A percentile compares a stretch with the other conserved stretches of the same genome.
phyloP scores from a whole-genome alignment of 1,284 basidiomycete species.

The Tilletia walkeri region DNA sequence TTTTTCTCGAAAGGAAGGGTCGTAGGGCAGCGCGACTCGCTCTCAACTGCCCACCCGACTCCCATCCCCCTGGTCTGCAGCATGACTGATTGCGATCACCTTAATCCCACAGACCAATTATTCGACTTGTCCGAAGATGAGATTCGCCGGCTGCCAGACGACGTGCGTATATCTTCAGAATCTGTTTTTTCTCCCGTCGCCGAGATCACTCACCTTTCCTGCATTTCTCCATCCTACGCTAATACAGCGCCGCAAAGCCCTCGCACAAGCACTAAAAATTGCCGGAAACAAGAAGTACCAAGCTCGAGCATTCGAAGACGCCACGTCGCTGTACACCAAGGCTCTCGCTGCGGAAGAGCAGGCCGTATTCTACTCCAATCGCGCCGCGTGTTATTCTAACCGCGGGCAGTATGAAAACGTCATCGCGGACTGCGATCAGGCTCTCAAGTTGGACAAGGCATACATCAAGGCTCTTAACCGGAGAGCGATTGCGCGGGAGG shows the following conservation, averaged over 20 bases:
- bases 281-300: slow-evolving; percentile 88
- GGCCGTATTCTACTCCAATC: slow-evolving; percentile 94
- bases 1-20: too few species aligned
- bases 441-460: slow-evolving; percentile 76
- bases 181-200: background rate
- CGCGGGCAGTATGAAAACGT: slow-evolving; percentile 78
- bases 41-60: background rate
- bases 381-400: slow-evolving; percentile 95
- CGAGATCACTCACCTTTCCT: background rate
- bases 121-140: slow-evolving; percentile 42
- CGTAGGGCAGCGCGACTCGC: background rate
- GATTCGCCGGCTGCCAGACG: slow-evolving; percentile 41
- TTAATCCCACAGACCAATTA: slow-evolving; percentile 31
- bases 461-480: slow-evolving; percentile 97
- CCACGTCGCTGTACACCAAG: slow-evolving; percentile 82
- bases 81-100: background rate
- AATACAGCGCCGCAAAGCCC: slow-evolving; percentile 68
- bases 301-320: slow-evolving; percentile 71
- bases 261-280: slow-evolving; percentile 79
- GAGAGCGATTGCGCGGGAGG: slow-evolving; percentile 80
- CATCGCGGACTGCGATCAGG: slow-evolving; percentile 85
- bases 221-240: background rate
- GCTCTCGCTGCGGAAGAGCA: slow-evolving; percentile 77
- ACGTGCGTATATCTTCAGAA: slow-evolving; percentile 24
- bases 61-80: too few species aligned